phyloP scores from a whole-genome alignment of 73 alveolate genomes.

The Paramecium pentaurelia region DNA sequence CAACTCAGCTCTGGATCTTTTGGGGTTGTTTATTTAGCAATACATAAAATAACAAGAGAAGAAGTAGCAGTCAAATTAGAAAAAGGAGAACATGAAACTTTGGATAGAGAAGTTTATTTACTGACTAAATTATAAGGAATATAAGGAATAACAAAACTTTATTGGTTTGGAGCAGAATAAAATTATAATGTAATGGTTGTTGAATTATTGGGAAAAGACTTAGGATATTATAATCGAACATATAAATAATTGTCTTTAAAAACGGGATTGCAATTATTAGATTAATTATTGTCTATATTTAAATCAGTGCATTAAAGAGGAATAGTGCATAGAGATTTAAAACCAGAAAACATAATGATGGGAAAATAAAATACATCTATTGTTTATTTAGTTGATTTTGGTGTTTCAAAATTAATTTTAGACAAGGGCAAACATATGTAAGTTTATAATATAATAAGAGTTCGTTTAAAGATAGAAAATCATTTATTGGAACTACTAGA shows the following conservation, averaged over 20 bases:
- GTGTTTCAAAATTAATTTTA: slow-evolving; percentile 24
- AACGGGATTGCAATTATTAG: slow-evolving; percentile 6
- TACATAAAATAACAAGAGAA: slow-evolving; percentile 12
- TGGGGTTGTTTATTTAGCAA: slow-evolving; percentile 38
- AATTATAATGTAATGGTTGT: slow-evolving; percentile 75
- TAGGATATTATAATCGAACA: slow-evolving; percentile 3
- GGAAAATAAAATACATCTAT: slow-evolving; percentile 16
- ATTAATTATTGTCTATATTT: neutral
- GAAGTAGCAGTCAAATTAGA: slow-evolving; percentile 54
- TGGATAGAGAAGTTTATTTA: slow-evolving; percentile 35
- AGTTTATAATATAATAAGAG: neutral
- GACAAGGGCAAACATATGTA: slow-evolving; percentile 42
- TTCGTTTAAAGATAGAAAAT: slow-evolving; percentile 42
- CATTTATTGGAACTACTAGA: slow-evolving; percentile 71
- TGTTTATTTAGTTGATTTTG: slow-evolving; percentile 49
- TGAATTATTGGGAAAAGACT: slow-evolving; percentile 65
- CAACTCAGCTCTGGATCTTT: slow-evolving; percentile 52
- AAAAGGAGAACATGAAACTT: slow-evolving; percentile 49
- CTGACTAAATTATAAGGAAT: slow-evolving; percentile 52
- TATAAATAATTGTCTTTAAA: slow-evolving; percentile 19
- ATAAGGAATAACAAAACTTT: neutral
- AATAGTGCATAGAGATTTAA: slow-evolving; percentile 75
- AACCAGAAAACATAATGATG: slow-evolving; percentile 73
- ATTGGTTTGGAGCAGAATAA: slow-evolving; percentile 69
- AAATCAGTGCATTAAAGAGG: slow-evolving; percentile 62